Conservation (phyloP, 2,329 filamentous ascomycete genomes). For the Fusarium ambrosium region DNA sequence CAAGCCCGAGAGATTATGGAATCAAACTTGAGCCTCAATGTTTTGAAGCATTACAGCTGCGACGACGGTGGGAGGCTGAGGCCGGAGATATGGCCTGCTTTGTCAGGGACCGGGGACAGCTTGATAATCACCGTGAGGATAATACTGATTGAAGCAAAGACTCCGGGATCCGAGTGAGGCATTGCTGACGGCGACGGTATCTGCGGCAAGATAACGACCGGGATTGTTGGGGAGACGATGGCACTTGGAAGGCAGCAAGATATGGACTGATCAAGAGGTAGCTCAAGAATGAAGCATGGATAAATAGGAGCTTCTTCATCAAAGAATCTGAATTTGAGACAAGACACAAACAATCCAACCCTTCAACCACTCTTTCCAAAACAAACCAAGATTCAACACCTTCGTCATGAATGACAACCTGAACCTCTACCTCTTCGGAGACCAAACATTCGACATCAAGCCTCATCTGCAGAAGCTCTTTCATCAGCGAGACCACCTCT, state of each 20-base stretch:
- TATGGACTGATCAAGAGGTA: neutral
- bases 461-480: constrained; percentile 31
- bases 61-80: neutral
- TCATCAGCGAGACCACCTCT: constrained; percentile 39
- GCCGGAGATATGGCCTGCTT: constrained; percentile 1
- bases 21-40: constrained; percentile 1
- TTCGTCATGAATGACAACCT: constrained; percentile 26
- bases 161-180: constrained; percentile 20
- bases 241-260: neutral
- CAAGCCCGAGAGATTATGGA: neutral
- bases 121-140: neutral
- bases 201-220: neutral
- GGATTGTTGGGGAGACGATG: neutral
- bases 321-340: neutral
- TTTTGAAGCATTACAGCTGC: no score
- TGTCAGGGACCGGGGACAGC: neutral
- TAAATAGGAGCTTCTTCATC: constrained; percentile 9
- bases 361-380: constrained; percentile 26
- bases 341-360: constrained; percentile 12
- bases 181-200: neutral
- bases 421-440: constrained; percentile 38
- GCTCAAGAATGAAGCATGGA: neutral
- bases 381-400: constrained; percentile 39
- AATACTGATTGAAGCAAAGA: neutral
- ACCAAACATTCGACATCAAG: constrained; percentile 39